A percentile compares a stretch with the other conserved stretches of the same genome.
Conservation (phyloP, 2,329 filamentous ascomycete species). For the Aureobasidium sp. region DNA sequence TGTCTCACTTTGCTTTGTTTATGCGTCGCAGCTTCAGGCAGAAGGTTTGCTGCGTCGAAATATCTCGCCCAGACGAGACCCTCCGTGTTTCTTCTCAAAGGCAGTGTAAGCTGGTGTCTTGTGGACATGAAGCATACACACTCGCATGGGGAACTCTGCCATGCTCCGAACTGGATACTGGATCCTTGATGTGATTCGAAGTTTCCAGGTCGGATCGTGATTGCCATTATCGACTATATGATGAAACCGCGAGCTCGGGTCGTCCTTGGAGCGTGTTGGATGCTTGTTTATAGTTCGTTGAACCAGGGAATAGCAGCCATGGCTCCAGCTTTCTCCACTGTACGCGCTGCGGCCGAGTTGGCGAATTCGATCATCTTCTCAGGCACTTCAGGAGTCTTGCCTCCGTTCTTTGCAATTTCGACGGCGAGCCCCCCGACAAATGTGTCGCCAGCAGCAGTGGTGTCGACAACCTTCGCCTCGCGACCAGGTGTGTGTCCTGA, state of each 20-base stretch:
- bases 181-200: too few species aligned
- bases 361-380: constrained; percentile 53
- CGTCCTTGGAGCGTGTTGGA: not conserved
- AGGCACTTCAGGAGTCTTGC: constrained; percentile 37
- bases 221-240: not conserved
- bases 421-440: constrained; percentile 86
- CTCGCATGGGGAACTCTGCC: not conserved
- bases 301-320: constrained; percentile 60
- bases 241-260: too few species aligned
- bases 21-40: not conserved
- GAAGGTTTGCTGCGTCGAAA: not conserved
- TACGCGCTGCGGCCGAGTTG: constrained; percentile 55
- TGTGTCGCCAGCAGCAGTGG: constrained; percentile 88
- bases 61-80: not conserved
- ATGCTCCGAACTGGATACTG: too few species aligned
- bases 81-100: not conserved
- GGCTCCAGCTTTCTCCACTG: constrained; percentile 58
- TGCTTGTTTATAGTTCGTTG: constrained; percentile 34
- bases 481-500: constrained; percentile 40
- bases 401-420: constrained; percentile 50
- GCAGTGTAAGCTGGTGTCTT: not conserved
- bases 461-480: constrained; percentile 76
- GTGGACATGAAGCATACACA: not conserved
- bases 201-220: not conserved
- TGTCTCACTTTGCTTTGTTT: not conserved